phyloP scores from a whole-genome alignment of 306 rosid species.

The Pterocarpus santalinus region DNA sequence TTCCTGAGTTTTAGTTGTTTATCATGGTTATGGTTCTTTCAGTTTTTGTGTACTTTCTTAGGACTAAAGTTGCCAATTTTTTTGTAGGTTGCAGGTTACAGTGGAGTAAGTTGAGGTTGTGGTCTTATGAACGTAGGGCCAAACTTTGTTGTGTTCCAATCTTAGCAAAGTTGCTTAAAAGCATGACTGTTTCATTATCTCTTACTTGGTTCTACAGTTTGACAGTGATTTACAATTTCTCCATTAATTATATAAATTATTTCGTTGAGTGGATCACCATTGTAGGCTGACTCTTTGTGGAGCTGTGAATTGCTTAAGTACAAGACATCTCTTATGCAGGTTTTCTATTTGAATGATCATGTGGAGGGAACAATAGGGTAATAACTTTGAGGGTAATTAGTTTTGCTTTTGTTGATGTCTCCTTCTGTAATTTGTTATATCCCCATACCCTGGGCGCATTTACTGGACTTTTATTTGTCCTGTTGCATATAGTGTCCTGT shows the following conservation, averaged over 20 bases:
- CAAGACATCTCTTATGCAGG: conserved; percentile 12
- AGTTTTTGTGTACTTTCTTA: conserved; percentile 11
- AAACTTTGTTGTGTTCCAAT: conserved; percentile 16
- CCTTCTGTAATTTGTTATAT: too few relatives aligned
- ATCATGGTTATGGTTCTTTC: conserved; percentile 28
- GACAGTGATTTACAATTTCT: conserved; percentile 19
- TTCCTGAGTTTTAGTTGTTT: conserved; percentile 43
- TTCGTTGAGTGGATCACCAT: conserved; percentile 36
- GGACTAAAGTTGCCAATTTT: neutral
- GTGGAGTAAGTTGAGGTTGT: neutral
- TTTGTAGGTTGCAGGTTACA: conserved; percentile 23
- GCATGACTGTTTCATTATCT: conserved; percentile 3
- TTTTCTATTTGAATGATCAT: neutral
- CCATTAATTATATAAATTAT: conserved; percentile 26
- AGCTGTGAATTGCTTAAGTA: neutral
- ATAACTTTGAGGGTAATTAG: too few relatives aligned
- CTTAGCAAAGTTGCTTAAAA: conserved; percentile 1
- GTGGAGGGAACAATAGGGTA: too few relatives aligned
- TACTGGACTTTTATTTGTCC: too few relatives aligned
- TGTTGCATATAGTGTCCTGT: too few relatives aligned
- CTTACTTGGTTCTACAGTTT: conserved; percentile 11
- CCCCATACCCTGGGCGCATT: too few relatives aligned
- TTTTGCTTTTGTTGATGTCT: too few relatives aligned
- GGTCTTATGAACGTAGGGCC: conserved; percentile 21
- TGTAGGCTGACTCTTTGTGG: conserved; percentile 19